Conservation (phyloP, 441 rosid species). For the Kokia cookei region DNA sequence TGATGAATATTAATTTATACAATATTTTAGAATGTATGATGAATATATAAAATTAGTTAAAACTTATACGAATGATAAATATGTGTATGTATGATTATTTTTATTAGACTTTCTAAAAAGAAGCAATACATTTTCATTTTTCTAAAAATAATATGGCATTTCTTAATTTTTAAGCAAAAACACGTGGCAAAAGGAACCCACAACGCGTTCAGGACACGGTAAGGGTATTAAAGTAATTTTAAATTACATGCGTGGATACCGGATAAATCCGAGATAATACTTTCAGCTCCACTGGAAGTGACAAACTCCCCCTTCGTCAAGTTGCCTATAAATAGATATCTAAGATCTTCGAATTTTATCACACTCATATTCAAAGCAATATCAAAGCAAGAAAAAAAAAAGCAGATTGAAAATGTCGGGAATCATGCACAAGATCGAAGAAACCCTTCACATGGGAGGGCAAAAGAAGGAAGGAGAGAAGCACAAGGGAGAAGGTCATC, state of each 20-base stretch:
- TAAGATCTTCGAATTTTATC: neutral
- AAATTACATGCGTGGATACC: neutral
- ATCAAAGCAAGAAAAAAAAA: neutral
- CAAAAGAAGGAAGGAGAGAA: slow-evolving; percentile 50
- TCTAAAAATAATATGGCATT: too few relatives aligned
- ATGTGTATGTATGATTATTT: too few relatives aligned
- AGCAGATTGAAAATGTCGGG: slow-evolving; percentile 42
- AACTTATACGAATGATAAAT: too few relatives aligned
- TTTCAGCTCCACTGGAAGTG: neutral
- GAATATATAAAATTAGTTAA: too few relatives aligned
- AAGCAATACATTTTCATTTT: too few relatives aligned
- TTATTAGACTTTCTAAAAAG: too few relatives aligned
- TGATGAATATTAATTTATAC: too few relatives aligned
- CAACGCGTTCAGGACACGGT: neutral
- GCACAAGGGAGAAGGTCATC: slow-evolving; percentile 20
- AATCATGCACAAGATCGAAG: slow-evolving; percentile 65
- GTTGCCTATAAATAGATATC: slow-evolving; percentile 29
- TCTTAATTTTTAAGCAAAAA: neutral
- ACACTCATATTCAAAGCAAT: neutral
- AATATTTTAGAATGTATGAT: too few relatives aligned
- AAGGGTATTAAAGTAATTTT: slow-evolving; percentile 4
- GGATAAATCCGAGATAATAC: too few relatives aligned
- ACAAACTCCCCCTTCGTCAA: neutral
- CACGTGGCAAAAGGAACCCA: neutral
- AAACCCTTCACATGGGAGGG: slow-evolving; percentile 76